Percentiles rank a stretch among this genome's conserved stretches.
Conservation (phyloP, 768 basidiomycete species). For the Suillus weaverae region DNA sequence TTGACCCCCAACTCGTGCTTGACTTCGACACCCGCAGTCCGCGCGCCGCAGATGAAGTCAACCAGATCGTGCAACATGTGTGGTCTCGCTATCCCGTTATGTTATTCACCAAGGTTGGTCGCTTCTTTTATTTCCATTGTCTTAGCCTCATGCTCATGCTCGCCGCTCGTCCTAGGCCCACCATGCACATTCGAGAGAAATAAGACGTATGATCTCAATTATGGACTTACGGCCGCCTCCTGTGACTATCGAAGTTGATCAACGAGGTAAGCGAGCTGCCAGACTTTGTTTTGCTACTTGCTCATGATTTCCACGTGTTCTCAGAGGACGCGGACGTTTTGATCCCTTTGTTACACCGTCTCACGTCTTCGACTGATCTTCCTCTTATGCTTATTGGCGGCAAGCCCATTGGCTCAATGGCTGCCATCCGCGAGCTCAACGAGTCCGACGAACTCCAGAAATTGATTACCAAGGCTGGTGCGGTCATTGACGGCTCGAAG, state of each 20-base stretch:
- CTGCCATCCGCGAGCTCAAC: constrained; percentile 51
- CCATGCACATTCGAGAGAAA: constrained; percentile 64
- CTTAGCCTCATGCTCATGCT: constrained; percentile 8
- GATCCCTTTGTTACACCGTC: constrained; percentile 56
- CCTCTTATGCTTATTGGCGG: constrained; percentile 75
- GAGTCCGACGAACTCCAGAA: constrained; percentile 51
- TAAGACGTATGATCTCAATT: constrained; percentile 56
- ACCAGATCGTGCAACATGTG: constrained; percentile 57
- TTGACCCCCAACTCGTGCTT: constrained; percentile 80
- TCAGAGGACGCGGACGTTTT: constrained; percentile 65
- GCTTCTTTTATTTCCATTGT: constrained; percentile 11
- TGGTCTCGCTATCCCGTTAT: constrained; percentile 77
- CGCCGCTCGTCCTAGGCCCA: constrained; percentile 44
- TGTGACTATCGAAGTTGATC: constrained; percentile 69
- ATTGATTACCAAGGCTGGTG: constrained; percentile 56
- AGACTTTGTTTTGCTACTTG: neutral
- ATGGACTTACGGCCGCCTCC: constrained; percentile 63
- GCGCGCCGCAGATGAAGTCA: constrained; percentile 60
- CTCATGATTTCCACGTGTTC: neutral
- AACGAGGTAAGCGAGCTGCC: constrained; percentile 39
- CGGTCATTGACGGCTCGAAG: constrained; percentile 52
- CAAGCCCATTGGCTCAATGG: constrained; percentile 49
- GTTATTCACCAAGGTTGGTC: constrained; percentile 66
- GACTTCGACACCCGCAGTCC: constrained; percentile 78
- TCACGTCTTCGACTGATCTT: constrained; percentile 54